Evolutionary conservation across 2,329 filamentous ascomycete genomes (phyloP).

Genomic region (Pseudonectria buxi): DNA sequence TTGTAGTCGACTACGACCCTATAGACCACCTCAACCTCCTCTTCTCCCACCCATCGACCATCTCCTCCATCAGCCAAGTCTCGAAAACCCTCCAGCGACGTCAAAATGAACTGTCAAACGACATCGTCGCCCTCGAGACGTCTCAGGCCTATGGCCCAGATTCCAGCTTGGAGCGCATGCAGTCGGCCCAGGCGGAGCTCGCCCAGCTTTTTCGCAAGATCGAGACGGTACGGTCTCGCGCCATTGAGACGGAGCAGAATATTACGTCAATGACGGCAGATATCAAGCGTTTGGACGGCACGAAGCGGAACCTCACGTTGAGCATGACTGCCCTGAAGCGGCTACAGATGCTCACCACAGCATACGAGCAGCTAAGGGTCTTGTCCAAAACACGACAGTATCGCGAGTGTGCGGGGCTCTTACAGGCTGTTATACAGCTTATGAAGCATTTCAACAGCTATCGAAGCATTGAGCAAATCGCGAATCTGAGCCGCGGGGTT

Average conservation of each 20-base stretch:
- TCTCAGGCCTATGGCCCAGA: conserved; percentile 79
- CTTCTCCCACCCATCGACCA: conserved; percentile 82
- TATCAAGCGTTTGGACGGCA: conserved; percentile 93
- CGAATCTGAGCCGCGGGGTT: conserved; percentile 83
- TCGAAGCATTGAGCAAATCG: conserved; percentile 95
- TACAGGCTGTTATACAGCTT: conserved; percentile 92
- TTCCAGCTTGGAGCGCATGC: conserved; percentile 85
- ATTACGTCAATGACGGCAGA: conserved; percentile 99
- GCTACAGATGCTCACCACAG: conserved; percentile 96
- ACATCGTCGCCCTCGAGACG: conserved; percentile 67
- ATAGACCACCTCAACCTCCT: conserved; percentile 89
- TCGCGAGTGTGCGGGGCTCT: conserved; percentile 83
- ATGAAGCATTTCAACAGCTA: conserved; percentile 99
- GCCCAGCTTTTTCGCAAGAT: conserved; percentile 89
- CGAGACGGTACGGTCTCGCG: conserved; percentile 81
- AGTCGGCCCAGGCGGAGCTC: conserved; percentile 83
- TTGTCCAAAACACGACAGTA: conserved; percentile 85
- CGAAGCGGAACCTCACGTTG: conserved; percentile 90
- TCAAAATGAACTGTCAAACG: conserved; percentile 73
- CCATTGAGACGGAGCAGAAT: conserved; percentile 85
- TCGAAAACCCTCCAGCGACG: conserved; percentile 67
- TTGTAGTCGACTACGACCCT: conserved; percentile 72
- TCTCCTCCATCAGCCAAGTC: conserved; percentile 68
- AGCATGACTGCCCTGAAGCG: conserved; percentile 98
- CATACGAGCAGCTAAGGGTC: conserved; percentile 90